Conservation (phyloP, 1,139 yeast genomes). For the Hemisphaericaspora xylanilytica region DNA sequence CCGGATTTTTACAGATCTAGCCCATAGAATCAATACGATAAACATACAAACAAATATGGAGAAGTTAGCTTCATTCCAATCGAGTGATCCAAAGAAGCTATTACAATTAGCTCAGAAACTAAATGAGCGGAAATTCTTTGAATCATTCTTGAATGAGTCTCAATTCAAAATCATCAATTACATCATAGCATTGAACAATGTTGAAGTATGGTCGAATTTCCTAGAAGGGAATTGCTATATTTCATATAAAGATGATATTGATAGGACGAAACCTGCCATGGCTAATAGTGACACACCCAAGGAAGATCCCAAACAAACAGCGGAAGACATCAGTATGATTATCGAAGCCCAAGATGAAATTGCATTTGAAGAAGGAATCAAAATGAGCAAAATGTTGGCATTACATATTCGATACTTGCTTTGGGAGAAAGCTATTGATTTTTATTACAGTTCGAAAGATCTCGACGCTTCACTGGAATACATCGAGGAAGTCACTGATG, state of each 20-base stretch:
- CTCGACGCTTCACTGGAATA: slow-evolving; percentile 26
- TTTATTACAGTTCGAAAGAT: slow-evolving; percentile 34
- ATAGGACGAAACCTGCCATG: slow-evolving; percentile 4
- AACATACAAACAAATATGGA: slow-evolving; percentile 28
- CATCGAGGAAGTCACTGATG: slow-evolving; percentile 37
- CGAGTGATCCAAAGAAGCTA: slow-evolving; percentile 39
- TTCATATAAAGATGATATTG: slow-evolving; percentile 15
- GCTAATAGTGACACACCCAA: not conserved
- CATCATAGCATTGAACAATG: slow-evolving; percentile 31
- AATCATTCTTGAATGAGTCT: slow-evolving; percentile 58
- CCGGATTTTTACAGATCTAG: too few relatives aligned
- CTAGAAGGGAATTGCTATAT: slow-evolving; percentile 51
- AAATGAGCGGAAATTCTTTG: slow-evolving; percentile 49
- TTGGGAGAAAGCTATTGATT: slow-evolving; percentile 74
- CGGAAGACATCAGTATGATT: slow-evolving; percentile 1
- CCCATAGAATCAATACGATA: not conserved
- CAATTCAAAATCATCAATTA: slow-evolving; percentile 55
- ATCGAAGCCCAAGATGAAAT: slow-evolving; percentile 17
- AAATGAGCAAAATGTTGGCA: slow-evolving; percentile 54
- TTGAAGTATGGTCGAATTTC: slow-evolving; percentile 50
- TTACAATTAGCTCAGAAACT: slow-evolving; percentile 49
- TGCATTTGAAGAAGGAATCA: slow-evolving; percentile 48
- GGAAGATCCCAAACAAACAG: slow-evolving; percentile 3
- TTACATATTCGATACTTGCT: slow-evolving; percentile 64
- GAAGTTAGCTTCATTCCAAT: slow-evolving; percentile 42